Base-by-base conservation (phyloP, 2,329 filamentous ascomycete species). In the Alternaria novae-zelandiae region DNA sequence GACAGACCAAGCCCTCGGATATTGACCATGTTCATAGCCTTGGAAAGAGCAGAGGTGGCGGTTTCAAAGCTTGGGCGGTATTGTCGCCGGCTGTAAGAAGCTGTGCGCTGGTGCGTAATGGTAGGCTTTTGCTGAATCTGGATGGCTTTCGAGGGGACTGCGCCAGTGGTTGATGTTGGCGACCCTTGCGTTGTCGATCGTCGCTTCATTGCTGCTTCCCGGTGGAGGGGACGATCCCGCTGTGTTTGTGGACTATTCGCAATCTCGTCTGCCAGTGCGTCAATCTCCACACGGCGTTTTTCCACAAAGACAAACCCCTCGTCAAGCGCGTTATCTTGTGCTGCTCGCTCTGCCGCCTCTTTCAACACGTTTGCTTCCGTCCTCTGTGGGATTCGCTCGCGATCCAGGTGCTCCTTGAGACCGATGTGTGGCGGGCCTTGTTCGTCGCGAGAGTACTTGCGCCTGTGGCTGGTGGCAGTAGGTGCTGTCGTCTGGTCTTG, bases 291-390 rank as follows among this genome's bases (percentile, higher is more conserved):
- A 20, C 94, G 91, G 68, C 91, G 90, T 83, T 97, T 97, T 82
- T 99, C 96, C 12, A 99, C 93, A 25, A 98, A 86, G 20, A 99
- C 95, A 73, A 98, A 99, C 69, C 98, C 96, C 68, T 95, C 89
- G 77, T 97, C 94, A 71, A 97, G 91, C 1, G 92, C 92, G 53
- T 96, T 89, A 68, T 98, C 95, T 72, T 97, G 92, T 3, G 92
- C 93, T 4, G 90, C 91, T 49, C 86, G 85, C 68, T 91, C 89
- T 44, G 85, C 84, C 54, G 86, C 86, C 54, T 83, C 82, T 32
- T 81, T 78, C 64, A 79, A 65, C 9, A 77, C 78, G 43, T 75
- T 76, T 25, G 75, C 74, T 45, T 81, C 79, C 17, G 71, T 66
- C 47, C 83, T 79, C 46, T 78, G 78, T 36, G 80, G 81, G n/a